Evolutionary conservation across 1,284 basidiomycete species (phyloP).

Genomic region (Sporisorium sorghi): DNA sequence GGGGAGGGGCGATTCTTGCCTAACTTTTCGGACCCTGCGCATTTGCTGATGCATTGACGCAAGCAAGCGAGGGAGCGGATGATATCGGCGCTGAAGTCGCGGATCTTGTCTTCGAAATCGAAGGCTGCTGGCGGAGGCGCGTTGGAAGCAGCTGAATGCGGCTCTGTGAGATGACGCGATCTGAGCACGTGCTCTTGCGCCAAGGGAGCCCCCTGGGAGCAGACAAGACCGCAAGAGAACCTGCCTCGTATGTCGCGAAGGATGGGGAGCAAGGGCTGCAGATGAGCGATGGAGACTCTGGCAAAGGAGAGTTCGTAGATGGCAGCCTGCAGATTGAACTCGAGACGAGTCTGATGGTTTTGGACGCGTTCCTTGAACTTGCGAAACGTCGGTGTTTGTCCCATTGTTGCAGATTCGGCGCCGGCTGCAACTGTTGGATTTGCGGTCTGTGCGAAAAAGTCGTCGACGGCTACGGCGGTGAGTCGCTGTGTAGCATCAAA

Average conservation of each 20-base stretch:
- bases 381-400: constrained; percentile 2
- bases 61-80: constrained; percentile 27
- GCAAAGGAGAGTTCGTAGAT: constrained; percentile 49
- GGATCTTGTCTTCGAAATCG: constrained; percentile 22
- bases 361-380: constrained; percentile 29
- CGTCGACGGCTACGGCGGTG: constrained; percentile 34
- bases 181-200: background rate
- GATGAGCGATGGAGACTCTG: constrained; percentile 38
- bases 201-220: constrained; percentile 7
- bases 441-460: constrained; percentile 40
- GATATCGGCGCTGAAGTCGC: constrained; percentile 28
- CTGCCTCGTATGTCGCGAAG: constrained; percentile 48
- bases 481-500: constrained; percentile 33
- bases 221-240: constrained; percentile 48
- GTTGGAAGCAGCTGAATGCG: background rate
- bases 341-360: constrained; percentile 17
- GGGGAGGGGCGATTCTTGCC: background rate
- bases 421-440: background rate
- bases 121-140: constrained; percentile 4
- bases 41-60: constrained; percentile 19
- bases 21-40: constrained; percentile 4
- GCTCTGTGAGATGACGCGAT: background rate
- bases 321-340: constrained; percentile 43
- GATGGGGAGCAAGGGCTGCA: constrained; percentile 27
- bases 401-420: background rate